These are phyloP conservation scores for Ruellia speciosa DNA, from an alignment of 305 asterid species.

Conservation along the genomic window DNA sequence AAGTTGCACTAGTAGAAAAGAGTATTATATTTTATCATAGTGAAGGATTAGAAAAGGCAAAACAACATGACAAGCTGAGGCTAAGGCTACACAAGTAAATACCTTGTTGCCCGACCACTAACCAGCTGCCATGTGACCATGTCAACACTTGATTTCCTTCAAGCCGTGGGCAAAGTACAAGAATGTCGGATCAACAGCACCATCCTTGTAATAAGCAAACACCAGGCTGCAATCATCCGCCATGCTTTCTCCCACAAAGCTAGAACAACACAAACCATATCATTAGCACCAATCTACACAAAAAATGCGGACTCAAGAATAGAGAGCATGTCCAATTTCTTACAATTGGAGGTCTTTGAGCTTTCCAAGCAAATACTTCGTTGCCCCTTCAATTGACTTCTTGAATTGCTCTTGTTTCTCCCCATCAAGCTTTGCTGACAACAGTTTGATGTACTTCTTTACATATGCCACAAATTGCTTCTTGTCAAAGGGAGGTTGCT, in stretches of 20 bases:
- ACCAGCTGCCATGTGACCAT: too few relatives aligned
- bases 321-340: not conserved
- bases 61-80: too few relatives aligned
- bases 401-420: conserved; percentile 50
- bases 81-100: too few relatives aligned
- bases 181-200: conserved; percentile 57
- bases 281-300: not conserved
- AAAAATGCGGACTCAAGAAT: not conserved
- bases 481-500: conserved; percentile 77
- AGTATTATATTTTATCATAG: too few relatives aligned
- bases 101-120: too few relatives aligned
- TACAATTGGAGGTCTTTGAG: conserved; percentile 67
- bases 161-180: conserved; percentile 46
- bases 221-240: conserved; percentile 45
- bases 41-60: too few relatives aligned
- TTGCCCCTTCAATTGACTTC: conserved; percentile 56
- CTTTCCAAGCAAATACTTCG: conserved; percentile 48
- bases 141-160: conserved; percentile 63
- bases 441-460: conserved; percentile 51
- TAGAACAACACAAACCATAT: not conserved
- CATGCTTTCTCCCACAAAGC: conserved; percentile 79
- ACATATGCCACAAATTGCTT: conserved; percentile 47
- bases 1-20: too few relatives aligned
- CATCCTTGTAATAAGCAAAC: conserved; percentile 63
- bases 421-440: conserved; percentile 41